phyloP scores from a whole-genome alignment of 805 yeast species.

The Candida takata region DNA sequence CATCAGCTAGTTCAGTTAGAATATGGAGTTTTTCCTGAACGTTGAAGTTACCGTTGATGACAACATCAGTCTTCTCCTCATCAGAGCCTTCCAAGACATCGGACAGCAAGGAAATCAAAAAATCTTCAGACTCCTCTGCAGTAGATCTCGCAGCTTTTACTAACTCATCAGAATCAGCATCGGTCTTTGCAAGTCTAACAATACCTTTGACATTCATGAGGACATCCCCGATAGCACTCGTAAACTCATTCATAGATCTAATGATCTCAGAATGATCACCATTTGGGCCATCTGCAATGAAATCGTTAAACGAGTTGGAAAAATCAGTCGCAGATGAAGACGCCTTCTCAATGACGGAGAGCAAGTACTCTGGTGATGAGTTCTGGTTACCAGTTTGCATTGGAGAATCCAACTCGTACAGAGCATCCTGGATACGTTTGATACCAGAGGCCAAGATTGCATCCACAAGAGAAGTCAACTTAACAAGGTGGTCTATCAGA shows the following conservation, averaged over 20 bases:
- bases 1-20: slow-evolving; percentile 48
- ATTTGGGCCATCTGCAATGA: slow-evolving; percentile 67
- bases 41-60: slow-evolving; percentile 66
- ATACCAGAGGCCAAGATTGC: slow-evolving; percentile 64
- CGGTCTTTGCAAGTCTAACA: slow-evolving; percentile 43
- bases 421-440: slow-evolving; percentile 64
- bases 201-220: slow-evolving; percentile 67
- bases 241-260: slow-evolving; percentile 53
- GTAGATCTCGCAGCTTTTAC: slow-evolving; percentile 43
- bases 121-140: slow-evolving; percentile 55
- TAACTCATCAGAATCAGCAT: slow-evolving; percentile 45
- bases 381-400: slow-evolving; percentile 78
- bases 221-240: slow-evolving; percentile 55
- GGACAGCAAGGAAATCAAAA: slow-evolving; percentile 53
- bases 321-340: slow-evolving; percentile 71
- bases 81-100: slow-evolving; percentile 41
- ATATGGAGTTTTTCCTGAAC: slow-evolving; percentile 67
- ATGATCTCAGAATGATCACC: slow-evolving; percentile 58
- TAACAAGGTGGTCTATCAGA: slow-evolving; percentile 39
- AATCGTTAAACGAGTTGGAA: slow-evolving; percentile 68
- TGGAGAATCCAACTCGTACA: slow-evolving; percentile 66
- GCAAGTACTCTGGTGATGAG: slow-evolving; percentile 61
- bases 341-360: slow-evolving; percentile 64
- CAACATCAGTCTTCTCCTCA: slow-evolving; percentile 69
- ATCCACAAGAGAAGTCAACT: slow-evolving; percentile 54